These are phyloP conservation scores for Pleurotus pulmonarius DNA, from an alignment of 768 basidiomycete species.

Conservation along the genomic window DNA sequence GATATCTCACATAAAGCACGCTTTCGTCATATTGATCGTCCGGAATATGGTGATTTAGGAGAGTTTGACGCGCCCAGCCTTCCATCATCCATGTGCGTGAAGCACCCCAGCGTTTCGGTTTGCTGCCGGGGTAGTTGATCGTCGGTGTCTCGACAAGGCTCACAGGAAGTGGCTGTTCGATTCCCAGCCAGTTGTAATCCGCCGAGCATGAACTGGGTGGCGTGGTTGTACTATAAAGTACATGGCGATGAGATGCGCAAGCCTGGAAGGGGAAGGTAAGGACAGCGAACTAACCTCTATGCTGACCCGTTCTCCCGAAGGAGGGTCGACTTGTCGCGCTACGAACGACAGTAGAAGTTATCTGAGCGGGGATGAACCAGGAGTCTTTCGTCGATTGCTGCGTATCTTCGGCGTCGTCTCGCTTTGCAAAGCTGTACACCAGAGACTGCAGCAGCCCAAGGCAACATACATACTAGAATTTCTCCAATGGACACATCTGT, in stretches of 20 bases:
- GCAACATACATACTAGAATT: no score
- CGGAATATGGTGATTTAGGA: background rate
- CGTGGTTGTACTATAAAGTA: background rate
- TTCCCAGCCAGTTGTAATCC: background rate
- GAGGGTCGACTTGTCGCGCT: background rate
- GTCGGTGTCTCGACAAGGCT: background rate
- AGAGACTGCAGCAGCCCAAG: no score
- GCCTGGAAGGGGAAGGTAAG: background rate
- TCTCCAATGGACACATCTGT: no score
- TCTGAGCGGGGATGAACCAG: background rate
- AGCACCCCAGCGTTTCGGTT: background rate
- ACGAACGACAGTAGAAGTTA: background rate
- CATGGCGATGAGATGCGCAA: background rate
- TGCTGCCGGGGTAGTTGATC: background rate
- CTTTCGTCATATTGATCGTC: background rate
- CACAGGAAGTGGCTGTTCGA: background rate
- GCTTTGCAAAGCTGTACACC: no score
- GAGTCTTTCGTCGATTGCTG: background rate
- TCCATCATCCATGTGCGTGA: no score
- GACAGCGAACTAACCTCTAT: background rate
- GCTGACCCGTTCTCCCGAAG: background rate
- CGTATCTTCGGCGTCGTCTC: no score
- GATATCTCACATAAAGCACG: background rate
- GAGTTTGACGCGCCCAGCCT: background rate
- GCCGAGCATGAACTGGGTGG: background rate